Evolutionary conservation across 2,329 filamentous ascomycete species (phyloP).

Genomic region (Claviceps lovelessii): DNA sequence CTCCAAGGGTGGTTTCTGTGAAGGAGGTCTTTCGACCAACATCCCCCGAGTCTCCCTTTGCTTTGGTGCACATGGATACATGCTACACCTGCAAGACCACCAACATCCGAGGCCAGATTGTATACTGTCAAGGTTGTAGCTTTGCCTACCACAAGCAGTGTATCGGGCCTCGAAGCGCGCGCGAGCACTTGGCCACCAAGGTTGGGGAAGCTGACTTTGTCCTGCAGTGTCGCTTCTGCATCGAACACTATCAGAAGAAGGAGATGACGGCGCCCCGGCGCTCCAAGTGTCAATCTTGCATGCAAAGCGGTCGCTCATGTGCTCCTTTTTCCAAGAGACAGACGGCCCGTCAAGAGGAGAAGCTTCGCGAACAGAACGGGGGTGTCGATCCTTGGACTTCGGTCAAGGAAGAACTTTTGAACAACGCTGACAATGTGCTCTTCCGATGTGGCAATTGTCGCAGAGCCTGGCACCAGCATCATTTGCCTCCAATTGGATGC

Average conservation of each 20-base stretch:
- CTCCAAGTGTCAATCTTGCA: conserved; percentile 58
- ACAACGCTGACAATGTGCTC: conserved; percentile 62
- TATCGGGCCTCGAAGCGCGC: conserved; percentile 53
- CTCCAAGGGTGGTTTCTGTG: conserved; percentile 46
- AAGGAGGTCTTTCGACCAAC: conserved; percentile 60
- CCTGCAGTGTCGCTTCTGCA: conserved; percentile 76
- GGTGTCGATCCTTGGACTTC: conserved; percentile 62
- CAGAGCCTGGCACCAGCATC: conserved; percentile 69
- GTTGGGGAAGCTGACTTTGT: conserved; percentile 63
- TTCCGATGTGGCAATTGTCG: conserved; percentile 72
- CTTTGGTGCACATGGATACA: conserved; percentile 48
- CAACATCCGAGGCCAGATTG: conserved; percentile 46
- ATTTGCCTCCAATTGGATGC: conserved; percentile 45
- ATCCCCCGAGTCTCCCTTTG: conserved; percentile 50
- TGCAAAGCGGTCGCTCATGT: conserved; percentile 51
- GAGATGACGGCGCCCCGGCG: conserved; percentile 56
- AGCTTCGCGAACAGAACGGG: conserved; percentile 61
- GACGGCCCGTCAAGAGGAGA: conserved; percentile 69
- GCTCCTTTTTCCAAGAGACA: conserved; percentile 58
- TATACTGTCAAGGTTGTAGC: conserved; percentile 87
- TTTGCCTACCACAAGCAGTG: conserved; percentile 71
- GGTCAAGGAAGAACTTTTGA: conserved; percentile 49
- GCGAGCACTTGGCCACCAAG: conserved; percentile 88
- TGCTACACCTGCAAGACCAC: conserved; percentile 55
- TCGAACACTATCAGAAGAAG: conserved; percentile 53